Evolutionary conservation across 768 basidiomycete species (phyloP).

Genomic region (Kwoniella mangroviensis): DNA sequence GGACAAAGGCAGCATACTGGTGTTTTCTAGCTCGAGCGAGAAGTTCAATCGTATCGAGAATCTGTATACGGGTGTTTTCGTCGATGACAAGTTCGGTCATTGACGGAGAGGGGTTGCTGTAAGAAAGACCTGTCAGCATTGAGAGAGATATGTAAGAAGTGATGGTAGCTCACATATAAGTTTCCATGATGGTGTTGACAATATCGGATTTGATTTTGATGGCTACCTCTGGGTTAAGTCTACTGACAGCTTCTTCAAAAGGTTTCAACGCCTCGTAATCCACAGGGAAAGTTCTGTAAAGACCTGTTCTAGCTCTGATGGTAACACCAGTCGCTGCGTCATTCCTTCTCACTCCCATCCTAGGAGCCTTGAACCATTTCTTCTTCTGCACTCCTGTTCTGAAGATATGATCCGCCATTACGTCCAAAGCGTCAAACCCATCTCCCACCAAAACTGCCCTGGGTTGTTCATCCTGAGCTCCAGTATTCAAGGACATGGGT

Average conservation of each 20-base stretch:
- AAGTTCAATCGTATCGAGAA: constrained; percentile 75
- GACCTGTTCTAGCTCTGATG: constrained; percentile 48
- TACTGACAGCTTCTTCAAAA: constrained; percentile 62
- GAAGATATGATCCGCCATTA: constrained; percentile 55
- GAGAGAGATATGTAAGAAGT: constrained; percentile 58
- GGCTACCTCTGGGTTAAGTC: constrained; percentile 83
- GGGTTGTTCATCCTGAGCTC: constrained; percentile 17
- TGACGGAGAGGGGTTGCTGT: constrained; percentile 35
- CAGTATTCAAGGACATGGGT: constrained; percentile 7
- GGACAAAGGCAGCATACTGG: constrained; percentile 85
- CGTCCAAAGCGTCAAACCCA: constrained; percentile 52
- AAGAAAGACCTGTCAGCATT: neutral
- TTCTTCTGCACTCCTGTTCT: constrained; percentile 47
- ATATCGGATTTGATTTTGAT: constrained; percentile 69
- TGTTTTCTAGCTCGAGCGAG: constrained; percentile 82
- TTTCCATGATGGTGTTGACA: constrained; percentile 28
- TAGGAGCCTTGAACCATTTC: constrained; percentile 52
- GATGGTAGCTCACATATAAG: constrained; percentile 59
- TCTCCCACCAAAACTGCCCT: constrained; percentile 47
- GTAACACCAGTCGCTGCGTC: constrained; percentile 46
- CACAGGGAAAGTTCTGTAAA: constrained; percentile 75
- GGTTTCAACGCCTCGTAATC: constrained; percentile 79
- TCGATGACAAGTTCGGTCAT: constrained; percentile 63
- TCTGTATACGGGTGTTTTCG: constrained; percentile 79
- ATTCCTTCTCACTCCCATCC: constrained; percentile 34